A percentile compares a stretch with the other conserved stretches of the same genome.
phyloP scores from a whole-genome alignment of 2,329 filamentous ascomycete genomes.

The Scytalidium sp. region DNA sequence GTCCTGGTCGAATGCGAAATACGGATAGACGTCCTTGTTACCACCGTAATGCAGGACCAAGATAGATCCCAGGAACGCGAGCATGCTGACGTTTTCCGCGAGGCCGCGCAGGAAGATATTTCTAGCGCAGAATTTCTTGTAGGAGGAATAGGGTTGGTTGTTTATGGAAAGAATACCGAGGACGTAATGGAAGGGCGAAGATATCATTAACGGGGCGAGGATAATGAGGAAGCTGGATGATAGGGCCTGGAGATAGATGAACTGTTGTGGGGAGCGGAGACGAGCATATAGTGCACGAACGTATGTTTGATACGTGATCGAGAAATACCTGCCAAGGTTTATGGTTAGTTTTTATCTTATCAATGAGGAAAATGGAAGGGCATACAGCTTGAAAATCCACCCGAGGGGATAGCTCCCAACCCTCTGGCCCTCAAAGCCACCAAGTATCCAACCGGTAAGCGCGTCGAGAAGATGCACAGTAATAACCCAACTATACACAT shows the following conservation, averaged over 20 bases:
- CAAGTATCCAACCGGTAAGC: constrained; percentile 64
- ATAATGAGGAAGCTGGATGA: constrained; percentile 62
- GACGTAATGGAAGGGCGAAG: constrained; percentile 52
- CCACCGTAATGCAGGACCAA: constrained; percentile 63
- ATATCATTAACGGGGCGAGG: constrained; percentile 63
- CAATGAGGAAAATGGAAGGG: constrained; percentile 6
- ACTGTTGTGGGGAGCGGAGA: constrained; percentile 62
- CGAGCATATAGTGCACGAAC: constrained; percentile 67
- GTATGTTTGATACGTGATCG: constrained; percentile 69
- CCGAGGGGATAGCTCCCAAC: constrained; percentile 69
- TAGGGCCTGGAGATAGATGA: constrained; percentile 62
- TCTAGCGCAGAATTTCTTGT: constrained; percentile 63
- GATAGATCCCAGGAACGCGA: constrained; percentile 64
- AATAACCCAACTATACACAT: constrained; percentile 68
- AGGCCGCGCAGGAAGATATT: constrained; percentile 67
- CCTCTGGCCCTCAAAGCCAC: constrained; percentile 61
- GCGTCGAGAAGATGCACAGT: constrained; percentile 64
- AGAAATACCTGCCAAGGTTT: constrained; percentile 46
- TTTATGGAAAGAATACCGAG: constrained; percentile 53
- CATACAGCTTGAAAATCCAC: constrained; percentile 68
- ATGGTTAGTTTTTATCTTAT: constrained; percentile 4
- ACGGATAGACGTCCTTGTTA: constrained; percentile 67
- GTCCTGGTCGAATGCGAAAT: constrained; percentile 59
- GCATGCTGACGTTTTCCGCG: constrained; percentile 66
- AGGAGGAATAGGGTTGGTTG: constrained; percentile 57